Conservation (phyloP, 495 filamentous ascomycete species). For the Copromyces sp. region DNA sequence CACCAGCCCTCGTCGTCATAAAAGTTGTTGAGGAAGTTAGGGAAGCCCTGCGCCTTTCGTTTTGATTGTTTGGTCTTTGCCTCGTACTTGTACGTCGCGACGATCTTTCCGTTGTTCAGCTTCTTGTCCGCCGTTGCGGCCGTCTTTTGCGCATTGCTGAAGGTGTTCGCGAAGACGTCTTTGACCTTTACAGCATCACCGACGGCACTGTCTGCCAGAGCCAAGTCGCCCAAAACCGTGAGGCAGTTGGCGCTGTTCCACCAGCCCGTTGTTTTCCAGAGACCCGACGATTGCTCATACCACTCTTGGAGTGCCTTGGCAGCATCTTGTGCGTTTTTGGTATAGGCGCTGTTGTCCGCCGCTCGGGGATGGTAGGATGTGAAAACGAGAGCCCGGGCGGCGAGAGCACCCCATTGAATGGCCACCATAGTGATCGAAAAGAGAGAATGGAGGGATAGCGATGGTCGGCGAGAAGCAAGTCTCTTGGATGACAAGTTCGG, state of each 20-base stretch:
- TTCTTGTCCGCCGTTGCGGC: constrained; percentile 21
- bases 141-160: constrained; percentile 29
- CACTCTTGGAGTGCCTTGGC: constrained; percentile 47
- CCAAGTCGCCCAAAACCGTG: constrained; percentile 54
- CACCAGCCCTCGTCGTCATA: constrained; percentile 71
- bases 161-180: constrained; percentile 33
- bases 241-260: constrained; percentile 69
- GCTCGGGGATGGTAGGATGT: constrained; percentile 21
- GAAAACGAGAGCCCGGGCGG: constrained; percentile 28
- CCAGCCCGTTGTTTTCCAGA: constrained; percentile 61
- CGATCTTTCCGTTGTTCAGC: constrained; percentile 19
- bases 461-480: background rate
- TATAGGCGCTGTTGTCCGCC: constrained; percentile 12
- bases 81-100: constrained; percentile 22
- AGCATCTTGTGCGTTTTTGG: constrained; percentile 34
- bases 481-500: background rate
- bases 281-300: constrained; percentile 51
- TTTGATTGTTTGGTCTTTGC: constrained; percentile 2
- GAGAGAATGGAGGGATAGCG: background rate
- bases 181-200: constrained; percentile 23
- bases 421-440: constrained; percentile 17
- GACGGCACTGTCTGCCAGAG: constrained; percentile 24
- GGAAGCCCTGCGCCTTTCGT: constrained; percentile 23
- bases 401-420: constrained; percentile 24
- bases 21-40: constrained; percentile 50